Base-by-base conservation (phyloP, 306 rosid genomes). In the Lupinus albus region DNA sequence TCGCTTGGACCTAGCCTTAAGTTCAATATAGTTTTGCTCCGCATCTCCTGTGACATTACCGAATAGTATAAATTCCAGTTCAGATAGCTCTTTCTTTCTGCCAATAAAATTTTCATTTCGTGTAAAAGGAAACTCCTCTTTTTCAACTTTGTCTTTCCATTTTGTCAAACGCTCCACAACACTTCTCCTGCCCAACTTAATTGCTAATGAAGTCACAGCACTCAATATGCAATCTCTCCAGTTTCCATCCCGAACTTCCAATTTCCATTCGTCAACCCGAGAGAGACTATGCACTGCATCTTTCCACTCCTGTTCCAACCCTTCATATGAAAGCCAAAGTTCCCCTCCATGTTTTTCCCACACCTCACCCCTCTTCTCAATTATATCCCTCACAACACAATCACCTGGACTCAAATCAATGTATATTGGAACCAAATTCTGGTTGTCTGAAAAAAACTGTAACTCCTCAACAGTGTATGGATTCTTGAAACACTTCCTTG, bases 331-430 rank as follows among this genome's bases (percentile, higher is more conserved):
- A 70, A 74, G 70, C 97, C 97, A 91, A 38, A 91, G 71, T 62
- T 91, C 86, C 47, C 97, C 97, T 44, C 97, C 97, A 78, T 80
- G 78, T 58, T 83, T 86, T 61, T 84, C 97, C 97, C 93, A 91
- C 70, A 86, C 46, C 76, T 91, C 97, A 69, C 97, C 97, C 78
- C 95, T 86, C 87, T 75, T 88, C 82, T 91, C 97, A 55, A 88
- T 81, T 50, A 91, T 86, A 73, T 91, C 97, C 82, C 97, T 82
- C 20, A 84, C 88, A 76, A 91, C 86, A 75, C 95, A 88, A 81
- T 88, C 91, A 4, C 79, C 84, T 10, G 93, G 85, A 71, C 83
- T 78, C 87, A 88, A 83, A 79, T 88, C 95, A 83, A 83, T 86
- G 82, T 78, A 91, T 74, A 91, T 78, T 6, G 97, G 97, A 20